Evolutionary conservation across 2,329 filamentous ascomycete genomes (phyloP), one percentile per base, ranked within the genome.

Genomic region (Coniochaeta hoffmannii): DNA sequence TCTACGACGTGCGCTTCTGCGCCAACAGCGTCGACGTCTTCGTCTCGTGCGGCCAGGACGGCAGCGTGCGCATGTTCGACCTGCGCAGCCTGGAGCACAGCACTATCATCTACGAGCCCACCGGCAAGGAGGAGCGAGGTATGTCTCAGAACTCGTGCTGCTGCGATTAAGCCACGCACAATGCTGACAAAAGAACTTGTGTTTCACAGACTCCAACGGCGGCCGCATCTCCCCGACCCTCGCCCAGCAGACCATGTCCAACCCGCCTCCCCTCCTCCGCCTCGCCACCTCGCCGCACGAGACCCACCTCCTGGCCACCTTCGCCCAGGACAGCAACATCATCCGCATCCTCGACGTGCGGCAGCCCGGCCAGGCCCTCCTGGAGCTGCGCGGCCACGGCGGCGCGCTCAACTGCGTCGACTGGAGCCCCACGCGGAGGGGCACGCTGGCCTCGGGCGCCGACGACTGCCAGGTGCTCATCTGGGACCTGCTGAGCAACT

Each of bases 1-100:
- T 99, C 6, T 99, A 96, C 66, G 94, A 99, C 69, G 94, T 99
- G 50, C 86, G 94, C 19, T 99, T 99, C 73, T 99, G 94, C 73
- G 94, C 94, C 51, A 94, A 96, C 63, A 97, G 91, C 64, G 90
- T 96, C n/a, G 94, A 99, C 66, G 92, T 97, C 1, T 99, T 99
- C 69, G 94, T 97, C 31, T 96, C 90, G 70, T 99, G 94, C 69
- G 94, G 94, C 53, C 93, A 96, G 55, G 94, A 99, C 68, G 94
- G 94, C 36, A 97, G 93, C 69, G 94, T 99, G 26, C 85, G 94
- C 64, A 99, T 99, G 94, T 99, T 99, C 72, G 94, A 99, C 71
- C 77, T 99, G 58, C 85, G 94, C 66, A 97, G 93, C 70, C 75
- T 99, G 54, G 94, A 99, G 69, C 94, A 99, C 70, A 97, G 92